Percentiles rank a stretch among this genome's conserved stretches.
These are phyloP conservation scores for Fonsecaea monophora DNA, from an alignment of 2,329 filamentous ascomycete species.

Conservation along the genomic window DNA sequence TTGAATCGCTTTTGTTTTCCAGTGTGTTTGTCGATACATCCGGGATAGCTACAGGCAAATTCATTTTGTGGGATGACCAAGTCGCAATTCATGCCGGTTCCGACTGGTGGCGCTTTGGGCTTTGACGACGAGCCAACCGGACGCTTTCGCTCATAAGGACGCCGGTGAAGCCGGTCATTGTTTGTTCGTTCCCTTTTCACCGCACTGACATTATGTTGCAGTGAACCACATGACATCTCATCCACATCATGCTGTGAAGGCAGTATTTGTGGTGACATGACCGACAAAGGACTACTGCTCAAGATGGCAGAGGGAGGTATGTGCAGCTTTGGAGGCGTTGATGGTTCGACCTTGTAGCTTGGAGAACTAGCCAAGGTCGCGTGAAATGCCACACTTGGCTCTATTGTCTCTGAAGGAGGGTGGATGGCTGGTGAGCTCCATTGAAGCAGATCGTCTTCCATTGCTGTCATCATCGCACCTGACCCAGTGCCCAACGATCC, in stretches of 20 bases:
- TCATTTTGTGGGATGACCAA: constrained; percentile 37
- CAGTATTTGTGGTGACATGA: constrained; percentile 31
- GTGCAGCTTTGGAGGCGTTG: constrained; percentile 32
- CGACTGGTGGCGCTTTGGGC: constrained; percentile 24
- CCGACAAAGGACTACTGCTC: constrained; percentile 36
- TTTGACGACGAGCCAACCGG: constrained; percentile 26
- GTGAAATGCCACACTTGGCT: constrained; percentile 39
- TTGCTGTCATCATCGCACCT: constrained; percentile 11
- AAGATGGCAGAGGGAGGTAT: constrained; percentile 29
- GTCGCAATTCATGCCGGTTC: constrained; percentile 37
- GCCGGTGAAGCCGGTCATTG: constrained; percentile 29
- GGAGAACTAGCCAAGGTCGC: constrained; percentile 33
- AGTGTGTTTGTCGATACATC: constrained; percentile 45
- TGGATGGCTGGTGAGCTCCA: constrained; percentile 20
- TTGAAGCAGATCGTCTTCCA: constrained; percentile 27
- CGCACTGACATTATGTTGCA: constrained; percentile 22
- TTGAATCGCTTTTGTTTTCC: constrained; percentile 56
- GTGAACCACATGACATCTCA: constrained; percentile 26
- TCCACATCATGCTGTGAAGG: constrained; percentile 37
- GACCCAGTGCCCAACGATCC: constrained; percentile 1
- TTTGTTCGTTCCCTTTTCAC: constrained; percentile 20
- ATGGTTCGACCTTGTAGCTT: constrained; percentile 34
- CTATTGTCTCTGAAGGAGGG: constrained; percentile 37
- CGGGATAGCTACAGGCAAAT: constrained; percentile 52
- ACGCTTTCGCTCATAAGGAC: constrained; percentile 33